Conservation (phyloP, 2,329 filamentous ascomycete species). For the Rhynchosporium secalis region DNA sequence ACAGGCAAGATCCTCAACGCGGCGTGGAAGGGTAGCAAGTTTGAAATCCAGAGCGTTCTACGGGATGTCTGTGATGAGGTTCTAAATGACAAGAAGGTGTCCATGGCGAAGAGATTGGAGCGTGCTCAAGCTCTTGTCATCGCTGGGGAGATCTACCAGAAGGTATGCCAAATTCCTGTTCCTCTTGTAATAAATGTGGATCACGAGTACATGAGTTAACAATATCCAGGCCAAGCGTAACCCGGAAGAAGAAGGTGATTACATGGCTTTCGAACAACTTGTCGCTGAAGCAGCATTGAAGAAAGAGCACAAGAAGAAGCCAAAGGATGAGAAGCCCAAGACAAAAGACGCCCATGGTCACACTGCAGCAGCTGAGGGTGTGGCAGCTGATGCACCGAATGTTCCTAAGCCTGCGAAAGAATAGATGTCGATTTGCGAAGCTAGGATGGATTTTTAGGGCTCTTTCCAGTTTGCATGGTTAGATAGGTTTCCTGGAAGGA, state of each 20-base stretch:
- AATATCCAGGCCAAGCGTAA: conserved; percentile 72
- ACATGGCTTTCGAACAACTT: conserved; percentile 97
- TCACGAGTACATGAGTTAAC: conserved; percentile 15
- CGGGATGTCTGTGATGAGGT: conserved; percentile 92
- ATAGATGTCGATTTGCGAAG: neutral
- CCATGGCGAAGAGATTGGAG: conserved; percentile 82
- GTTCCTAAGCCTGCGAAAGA: conserved; percentile 38
- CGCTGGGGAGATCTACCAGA: conserved; percentile 84
- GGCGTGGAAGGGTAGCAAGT: conserved; percentile 94
- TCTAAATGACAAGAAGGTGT: conserved; percentile 75
- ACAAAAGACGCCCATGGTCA: conserved; percentile 17
- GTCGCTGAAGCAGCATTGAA: conserved; percentile 96
- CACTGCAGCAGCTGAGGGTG: conserved; percentile 33
- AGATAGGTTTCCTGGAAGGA: too few species aligned
- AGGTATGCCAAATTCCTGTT: conserved; percentile 55
- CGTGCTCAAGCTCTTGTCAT: conserved; percentile 86
- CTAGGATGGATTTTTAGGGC: neutral
- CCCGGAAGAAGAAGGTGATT: conserved; percentile 95
- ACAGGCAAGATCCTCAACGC: conserved; percentile 98
- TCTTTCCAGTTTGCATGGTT: too few species aligned
- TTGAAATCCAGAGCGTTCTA: conserved; percentile 95
- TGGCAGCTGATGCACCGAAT: conserved; percentile 44
- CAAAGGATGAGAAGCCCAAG: conserved; percentile 55
- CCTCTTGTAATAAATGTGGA: neutral
- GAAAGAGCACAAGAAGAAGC: conserved; percentile 77